Evolutionary conservation across 345 rosid genomes (phyloP), one percentile per base, ranked within the genome.

Genomic region (Microthlaspi erraticum): DNA sequence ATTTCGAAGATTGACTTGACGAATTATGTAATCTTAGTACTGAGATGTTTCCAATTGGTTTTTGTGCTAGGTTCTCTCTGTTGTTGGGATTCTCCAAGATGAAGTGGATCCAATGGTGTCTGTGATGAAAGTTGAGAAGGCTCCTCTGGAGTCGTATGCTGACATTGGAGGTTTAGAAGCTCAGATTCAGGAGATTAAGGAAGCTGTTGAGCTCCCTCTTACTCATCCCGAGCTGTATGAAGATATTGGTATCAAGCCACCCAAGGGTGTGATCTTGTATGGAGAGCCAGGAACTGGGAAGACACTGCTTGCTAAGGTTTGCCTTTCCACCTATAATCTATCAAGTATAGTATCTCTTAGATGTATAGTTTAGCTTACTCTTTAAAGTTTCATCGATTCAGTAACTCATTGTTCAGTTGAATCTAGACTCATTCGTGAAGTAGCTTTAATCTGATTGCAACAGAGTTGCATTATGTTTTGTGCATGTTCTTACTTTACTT

Each of bases 211-310:
- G 84, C 96, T 95, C 18, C 99, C 99, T 57, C 70, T 95, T 1
- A 95, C 99, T 69, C 99, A 95, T 78, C 99, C 99, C 18, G 99
- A 95, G 75, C 77, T 95, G 51, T 95, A 95, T 65, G 99, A 95
- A 83, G 99, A 95, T 68, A 95, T 95, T 36, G 99, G 99, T 70
- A 95, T 95, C 70, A 95, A 88, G 72, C 99, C 99, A 37, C 99
- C 99, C 0, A 95, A 95, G 80, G 99, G 99, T 58, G 99, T 95
- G 46, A 95, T 95, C 38, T 81, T 95, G 82, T 95, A 92, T 79
- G 99, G 99, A 71, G 99, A 89, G 70, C 99, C 98, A 50, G 99
- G 99, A 9, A 95, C 99, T n/a, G 99, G 99, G 63, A 95, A 92
- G 80, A 95, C 99, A 29, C 77, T 95, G 69, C 98, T 95, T 54